phyloP scores from a whole-genome alignment of 371 early-diverging fungal genomes.

The Circinella umbellata region DNA sequence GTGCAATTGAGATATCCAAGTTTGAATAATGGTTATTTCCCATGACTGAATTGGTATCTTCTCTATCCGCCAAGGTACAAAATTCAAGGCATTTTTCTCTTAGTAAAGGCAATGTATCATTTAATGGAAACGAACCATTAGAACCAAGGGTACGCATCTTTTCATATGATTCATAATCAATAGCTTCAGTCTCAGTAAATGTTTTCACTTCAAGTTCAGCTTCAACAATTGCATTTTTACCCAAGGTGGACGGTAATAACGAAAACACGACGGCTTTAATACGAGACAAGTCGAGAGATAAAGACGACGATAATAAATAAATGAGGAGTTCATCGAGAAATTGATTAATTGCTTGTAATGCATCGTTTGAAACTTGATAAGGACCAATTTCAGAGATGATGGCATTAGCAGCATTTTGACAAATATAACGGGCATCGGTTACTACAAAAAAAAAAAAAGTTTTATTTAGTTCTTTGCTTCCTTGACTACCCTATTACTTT shows the following conservation, averaged over 20 bases:
- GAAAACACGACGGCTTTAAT: constrained; percentile 60
- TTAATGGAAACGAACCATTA: constrained; percentile 22
- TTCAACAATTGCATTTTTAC: constrained; percentile 72
- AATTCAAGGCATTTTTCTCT: constrained; percentile 64
- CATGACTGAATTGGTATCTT: constrained; percentile 30
- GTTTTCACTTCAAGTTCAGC: constrained; percentile 71
- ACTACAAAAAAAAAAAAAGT: neutral
- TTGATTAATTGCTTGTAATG: constrained; percentile 62
- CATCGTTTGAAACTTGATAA: constrained; percentile 67
- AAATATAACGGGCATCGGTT: constrained; percentile 65
- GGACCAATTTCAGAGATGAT: constrained; percentile 69
- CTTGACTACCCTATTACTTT: neutral
- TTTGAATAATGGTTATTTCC: neutral
- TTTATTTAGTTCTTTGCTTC: neutral
- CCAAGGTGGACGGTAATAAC: constrained; percentile 60
- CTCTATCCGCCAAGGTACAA: constrained; percentile 61
- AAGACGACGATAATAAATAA: constrained; percentile 51
- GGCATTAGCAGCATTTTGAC: constrained; percentile 70
- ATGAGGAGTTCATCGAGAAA: constrained; percentile 69
- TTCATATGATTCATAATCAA: constrained; percentile 52
- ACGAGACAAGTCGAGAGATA: constrained; percentile 59
- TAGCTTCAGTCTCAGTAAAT: constrained; percentile 62
- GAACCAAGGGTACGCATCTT: constrained; percentile 42
- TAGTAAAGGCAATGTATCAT: constrained; percentile 32
- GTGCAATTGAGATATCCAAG: constrained; percentile 47